These are phyloP conservation scores for Colletotrichum sp. DNA, from an alignment of 2,329 filamentous ascomycete species.

Conservation along the genomic window DNA sequence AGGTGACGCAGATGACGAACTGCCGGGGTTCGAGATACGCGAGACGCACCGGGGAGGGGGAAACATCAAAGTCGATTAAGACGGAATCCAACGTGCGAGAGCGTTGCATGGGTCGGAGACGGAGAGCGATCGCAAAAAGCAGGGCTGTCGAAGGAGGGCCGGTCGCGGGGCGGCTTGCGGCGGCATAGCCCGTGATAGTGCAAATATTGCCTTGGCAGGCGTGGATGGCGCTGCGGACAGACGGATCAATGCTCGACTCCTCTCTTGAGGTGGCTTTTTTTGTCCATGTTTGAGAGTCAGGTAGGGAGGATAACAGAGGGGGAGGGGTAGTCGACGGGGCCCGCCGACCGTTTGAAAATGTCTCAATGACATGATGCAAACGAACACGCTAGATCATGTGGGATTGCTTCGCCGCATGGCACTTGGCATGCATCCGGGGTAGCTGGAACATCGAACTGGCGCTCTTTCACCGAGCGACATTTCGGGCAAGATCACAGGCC, in stretches of 20 bases:
- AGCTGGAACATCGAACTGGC: not conserved
- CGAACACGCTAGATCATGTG: slow-evolving; percentile 5
- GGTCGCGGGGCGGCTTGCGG: slow-evolving; percentile 19
- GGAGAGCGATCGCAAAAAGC: not conserved
- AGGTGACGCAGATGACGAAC: not conserved
- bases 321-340: not conserved
- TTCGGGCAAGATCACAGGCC: not conserved
- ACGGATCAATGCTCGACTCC: not conserved
- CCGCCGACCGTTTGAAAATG: slow-evolving; percentile 12
- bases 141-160: slow-evolving; percentile 12
- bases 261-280: not conserved
- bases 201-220: not conserved
- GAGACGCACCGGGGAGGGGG: not conserved
- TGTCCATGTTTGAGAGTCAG: not conserved
- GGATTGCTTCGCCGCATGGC: not conserved
- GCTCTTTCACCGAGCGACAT: not conserved
- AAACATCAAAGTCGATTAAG: not conserved
- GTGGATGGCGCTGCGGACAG: slow-evolving; percentile 1
- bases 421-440: not conserved
- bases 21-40: not conserved
- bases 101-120: not conserved
- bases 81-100: not conserved
- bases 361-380: slow-evolving; percentile 14
- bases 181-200: slow-evolving; percentile 1
- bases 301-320: not conserved